Conservation (phyloP, 164 flowering plant genomes). For the Nymphaea colorata region DNA sequence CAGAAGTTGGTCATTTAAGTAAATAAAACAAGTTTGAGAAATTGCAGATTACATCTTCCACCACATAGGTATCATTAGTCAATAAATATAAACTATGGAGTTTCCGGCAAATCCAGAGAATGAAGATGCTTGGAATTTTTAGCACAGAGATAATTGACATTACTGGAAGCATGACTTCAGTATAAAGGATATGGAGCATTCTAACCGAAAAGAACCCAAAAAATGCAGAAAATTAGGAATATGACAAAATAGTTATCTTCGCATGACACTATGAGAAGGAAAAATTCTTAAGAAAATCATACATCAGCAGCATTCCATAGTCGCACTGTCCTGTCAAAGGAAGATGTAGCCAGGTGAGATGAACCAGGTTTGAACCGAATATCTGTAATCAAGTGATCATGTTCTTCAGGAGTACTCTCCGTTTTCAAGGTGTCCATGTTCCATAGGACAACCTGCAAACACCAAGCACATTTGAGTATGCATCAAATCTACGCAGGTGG, state of each 20-base stretch:
- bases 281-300: slow-evolving; percentile 11
- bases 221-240: too few species aligned
- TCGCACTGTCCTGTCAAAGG: slow-evolving; percentile 72
- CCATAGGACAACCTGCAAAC: slow-evolving; percentile 68
- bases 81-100: too few species aligned
- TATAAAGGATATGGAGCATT: too few species aligned
- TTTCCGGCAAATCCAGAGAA: too few species aligned
- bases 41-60: background rate
- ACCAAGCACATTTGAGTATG: background rate
- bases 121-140: too few species aligned
- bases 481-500: background rate
- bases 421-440: slow-evolving; percentile 71
- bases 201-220: too few species aligned
- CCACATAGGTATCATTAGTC: too few species aligned
- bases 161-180: too few species aligned
- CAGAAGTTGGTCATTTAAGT: background rate
- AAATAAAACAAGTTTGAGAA: background rate
- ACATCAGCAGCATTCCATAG: slow-evolving; percentile 92
- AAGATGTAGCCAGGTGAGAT: slow-evolving; percentile 81
- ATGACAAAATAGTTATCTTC: too few species aligned
- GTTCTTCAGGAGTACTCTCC: slow-evolving; percentile 67
- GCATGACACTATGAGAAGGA: background rate
- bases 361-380: slow-evolving; percentile 87
- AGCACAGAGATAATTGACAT: too few species aligned
- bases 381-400: slow-evolving; percentile 56